Conservation (phyloP, 108 stramenopile species). For the Cyclotella atomus region DNA sequence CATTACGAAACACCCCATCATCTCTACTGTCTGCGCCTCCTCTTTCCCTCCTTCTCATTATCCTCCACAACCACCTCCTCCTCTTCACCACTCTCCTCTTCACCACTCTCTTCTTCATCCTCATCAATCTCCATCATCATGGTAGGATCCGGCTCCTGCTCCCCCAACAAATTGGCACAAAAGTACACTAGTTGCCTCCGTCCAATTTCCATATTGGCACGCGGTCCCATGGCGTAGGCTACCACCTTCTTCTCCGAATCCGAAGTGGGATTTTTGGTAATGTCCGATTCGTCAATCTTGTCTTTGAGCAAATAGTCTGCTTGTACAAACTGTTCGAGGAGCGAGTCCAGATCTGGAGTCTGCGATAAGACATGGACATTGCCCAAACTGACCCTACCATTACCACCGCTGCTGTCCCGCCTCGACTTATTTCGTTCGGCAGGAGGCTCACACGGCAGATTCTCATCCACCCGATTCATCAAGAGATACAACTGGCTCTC, state of each 20-base stretch:
- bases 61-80: too few species aligned
- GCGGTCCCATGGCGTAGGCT: conserved; percentile 85
- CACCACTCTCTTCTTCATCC: conserved; percentile 51
- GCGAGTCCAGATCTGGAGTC: conserved; percentile 76
- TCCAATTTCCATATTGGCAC: conserved; percentile 82
- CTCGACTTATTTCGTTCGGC: conserved; percentile 54
- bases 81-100: conserved; percentile 37
- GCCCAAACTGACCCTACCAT: conserved; percentile 29
- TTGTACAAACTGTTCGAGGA: conserved; percentile 73
- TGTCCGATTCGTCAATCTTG: conserved; percentile 60
- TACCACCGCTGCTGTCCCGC: conserved; percentile 20
- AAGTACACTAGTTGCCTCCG: conserved; percentile 81
- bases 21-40: too few species aligned
- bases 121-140: conserved; percentile 86
- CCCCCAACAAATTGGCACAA: conserved; percentile 80
- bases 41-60: too few species aligned
- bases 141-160: conserved; percentile 85
- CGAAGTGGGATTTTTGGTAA: conserved; percentile 8
- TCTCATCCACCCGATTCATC: conserved; percentile 79
- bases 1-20: too few species aligned
- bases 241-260: conserved; percentile 64
- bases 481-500: conserved; percentile 73
- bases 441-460: conserved; percentile 77
- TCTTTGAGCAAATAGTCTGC: conserved; percentile 80
- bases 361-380: conserved; percentile 19